phyloP scores from a whole-genome alignment of 2,329 filamentous ascomycete genomes.

The Biscogniauxia sp. region DNA sequence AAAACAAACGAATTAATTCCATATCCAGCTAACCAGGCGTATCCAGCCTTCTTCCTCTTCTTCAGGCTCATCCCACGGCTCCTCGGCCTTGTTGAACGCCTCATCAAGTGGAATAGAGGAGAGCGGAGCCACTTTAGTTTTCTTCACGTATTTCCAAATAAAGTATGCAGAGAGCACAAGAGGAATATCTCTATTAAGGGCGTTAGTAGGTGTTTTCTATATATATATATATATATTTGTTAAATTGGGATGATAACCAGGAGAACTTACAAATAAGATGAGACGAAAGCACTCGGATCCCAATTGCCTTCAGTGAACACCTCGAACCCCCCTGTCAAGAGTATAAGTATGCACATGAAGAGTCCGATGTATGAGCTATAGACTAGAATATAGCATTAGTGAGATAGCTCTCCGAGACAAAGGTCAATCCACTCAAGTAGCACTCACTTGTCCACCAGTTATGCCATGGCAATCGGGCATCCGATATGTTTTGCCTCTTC shows the following conservation, averaged over 20 bases:
- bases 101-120: slow-evolving; percentile 50
- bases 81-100: slow-evolving; percentile 48
- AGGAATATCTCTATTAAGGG: slow-evolving; percentile 51
- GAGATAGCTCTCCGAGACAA: background rate
- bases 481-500: slow-evolving; percentile 52
- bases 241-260: background rate
- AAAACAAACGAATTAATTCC: slow-evolving; percentile 8
- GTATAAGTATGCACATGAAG: slow-evolving; percentile 58
- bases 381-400: slow-evolving; percentile 34
- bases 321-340: slow-evolving; percentile 68
- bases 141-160: slow-evolving; percentile 65
- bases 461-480: slow-evolving; percentile 56
- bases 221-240: background rate
- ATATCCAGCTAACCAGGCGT: slow-evolving; percentile 19
- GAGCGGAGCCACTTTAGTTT: slow-evolving; percentile 54
- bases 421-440: background rate
- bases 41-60: slow-evolving; percentile 5
- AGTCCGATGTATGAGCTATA: slow-evolving; percentile 62
- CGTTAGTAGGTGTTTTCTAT: slow-evolving; percentile 9
- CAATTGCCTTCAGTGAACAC: slow-evolving; percentile 61
- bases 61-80: slow-evolving; percentile 28
- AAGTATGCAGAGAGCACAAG: slow-evolving; percentile 55
- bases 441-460: slow-evolving; percentile 59
- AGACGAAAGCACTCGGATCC: slow-evolving; percentile 56
- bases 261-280: slow-evolving; percentile 57